Percentiles rank a stretch among this genome's conserved stretches.
These are phyloP conservation scores for Quercus parvula DNA, from an alignment of 306 rosid genomes.

Conservation along the genomic window DNA sequence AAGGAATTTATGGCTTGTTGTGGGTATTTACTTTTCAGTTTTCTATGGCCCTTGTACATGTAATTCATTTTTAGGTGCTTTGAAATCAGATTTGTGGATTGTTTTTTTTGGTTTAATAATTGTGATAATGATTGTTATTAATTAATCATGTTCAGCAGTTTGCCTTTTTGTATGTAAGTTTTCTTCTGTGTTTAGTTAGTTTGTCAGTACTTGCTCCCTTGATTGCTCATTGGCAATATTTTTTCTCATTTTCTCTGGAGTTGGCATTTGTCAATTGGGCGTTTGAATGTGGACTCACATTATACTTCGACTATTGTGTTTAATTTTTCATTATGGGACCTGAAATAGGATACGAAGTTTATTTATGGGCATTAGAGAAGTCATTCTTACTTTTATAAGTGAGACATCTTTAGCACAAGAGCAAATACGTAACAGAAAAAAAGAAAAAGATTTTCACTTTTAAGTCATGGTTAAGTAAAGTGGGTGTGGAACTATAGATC, in stretches of 20 bases:
- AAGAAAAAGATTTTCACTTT: not conserved
- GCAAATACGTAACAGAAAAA: not conserved
- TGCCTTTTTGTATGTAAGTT: not conserved
- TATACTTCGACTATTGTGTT: not conserved
- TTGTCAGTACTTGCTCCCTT: not conserved
- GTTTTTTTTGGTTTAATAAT: not conserved
- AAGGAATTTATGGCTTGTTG: not conserved
- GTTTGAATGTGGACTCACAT: not conserved
- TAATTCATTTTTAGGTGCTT: not conserved
- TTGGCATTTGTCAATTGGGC: not conserved
- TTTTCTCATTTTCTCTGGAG: constrained; percentile 5
- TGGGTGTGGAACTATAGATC: not conserved
- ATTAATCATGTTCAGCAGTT: not conserved
- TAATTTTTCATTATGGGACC: not conserved
- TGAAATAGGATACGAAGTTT: not conserved
- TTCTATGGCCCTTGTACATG: not conserved
- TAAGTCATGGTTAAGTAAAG: not conserved
- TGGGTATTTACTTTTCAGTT: constrained; percentile 3
- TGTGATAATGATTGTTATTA: not conserved
- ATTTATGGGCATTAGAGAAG: not conserved
- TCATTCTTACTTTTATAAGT: not conserved
- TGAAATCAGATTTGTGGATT: not conserved
- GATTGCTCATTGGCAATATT: not conserved
- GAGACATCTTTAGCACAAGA: not conserved
- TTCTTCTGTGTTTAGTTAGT: not conserved